Percentiles rank a stretch among this genome's conserved stretches.
Evolutionary conservation across 345 rosid genomes (phyloP).

Genomic region (Adansonia digitata): DNA sequence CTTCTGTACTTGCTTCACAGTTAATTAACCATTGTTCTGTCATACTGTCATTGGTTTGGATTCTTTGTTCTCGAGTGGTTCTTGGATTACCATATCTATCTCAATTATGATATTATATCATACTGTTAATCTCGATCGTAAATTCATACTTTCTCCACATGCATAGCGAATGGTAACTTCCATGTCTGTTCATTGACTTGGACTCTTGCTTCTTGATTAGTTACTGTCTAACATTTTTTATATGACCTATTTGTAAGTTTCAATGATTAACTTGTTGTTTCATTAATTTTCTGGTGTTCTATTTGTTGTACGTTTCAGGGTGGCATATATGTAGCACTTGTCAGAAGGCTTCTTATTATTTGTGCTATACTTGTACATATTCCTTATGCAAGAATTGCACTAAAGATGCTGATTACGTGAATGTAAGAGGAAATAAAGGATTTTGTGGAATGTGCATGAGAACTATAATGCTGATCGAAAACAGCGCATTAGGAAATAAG

Average conservation of each 20-base stretch:
- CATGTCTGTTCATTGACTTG: neutral
- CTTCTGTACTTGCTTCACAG: neutral
- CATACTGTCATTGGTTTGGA: neutral
- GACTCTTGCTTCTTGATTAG: neutral
- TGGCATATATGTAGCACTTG: conserved; percentile 96
- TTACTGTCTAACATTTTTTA: neutral
- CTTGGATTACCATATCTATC: neutral
- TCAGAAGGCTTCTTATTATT: conserved; percentile 71
- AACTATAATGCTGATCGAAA: conserved; percentile 87
- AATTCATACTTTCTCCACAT: neutral
- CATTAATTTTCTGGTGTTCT: conserved; percentile 5
- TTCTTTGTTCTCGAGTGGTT: neutral
- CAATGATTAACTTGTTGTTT: neutral
- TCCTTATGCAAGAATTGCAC: conserved; percentile 92
- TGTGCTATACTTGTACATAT: conserved; percentile 98
- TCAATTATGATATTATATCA: neutral
- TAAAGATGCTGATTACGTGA: conserved; percentile 75
- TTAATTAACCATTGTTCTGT: neutral
- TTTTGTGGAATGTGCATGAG: conserved; percentile 88
- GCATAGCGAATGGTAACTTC: neutral
- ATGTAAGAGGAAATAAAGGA: conserved; percentile 81
- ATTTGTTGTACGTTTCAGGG: conserved; percentile 45
- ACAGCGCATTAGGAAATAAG: conserved; percentile 39
- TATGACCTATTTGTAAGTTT: neutral
- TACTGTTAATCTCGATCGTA: neutral